Conservation (phyloP, 352 stramenopile genomes). For the Phytophthora citrophthora region DNA sequence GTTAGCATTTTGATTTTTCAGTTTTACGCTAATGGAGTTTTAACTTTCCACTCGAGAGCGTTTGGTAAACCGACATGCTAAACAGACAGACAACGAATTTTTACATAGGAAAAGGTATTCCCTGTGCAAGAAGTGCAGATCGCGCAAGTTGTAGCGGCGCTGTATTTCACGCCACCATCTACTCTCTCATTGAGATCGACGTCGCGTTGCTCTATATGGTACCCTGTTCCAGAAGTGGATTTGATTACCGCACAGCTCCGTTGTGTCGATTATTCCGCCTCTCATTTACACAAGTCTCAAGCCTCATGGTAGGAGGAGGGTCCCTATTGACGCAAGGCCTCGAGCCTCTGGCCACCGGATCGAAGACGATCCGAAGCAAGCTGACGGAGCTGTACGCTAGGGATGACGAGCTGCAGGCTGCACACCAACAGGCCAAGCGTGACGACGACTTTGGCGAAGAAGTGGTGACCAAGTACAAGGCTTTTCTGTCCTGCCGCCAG, state of each 20-base stretch:
- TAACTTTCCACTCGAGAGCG: conserved; percentile 15
- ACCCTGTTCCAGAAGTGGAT: conserved; percentile 18
- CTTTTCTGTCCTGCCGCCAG: conserved; percentile 59
- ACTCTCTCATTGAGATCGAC: too few species aligned
- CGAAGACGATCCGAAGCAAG: conserved; percentile 33
- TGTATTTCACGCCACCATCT: too few species aligned
- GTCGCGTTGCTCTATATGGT: too few species aligned
- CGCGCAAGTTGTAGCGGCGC: too few species aligned
- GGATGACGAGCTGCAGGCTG: conserved; percentile 62
- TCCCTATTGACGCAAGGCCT: conserved; percentile 63
- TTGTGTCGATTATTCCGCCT: neutral
- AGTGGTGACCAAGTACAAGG: conserved; percentile 63
- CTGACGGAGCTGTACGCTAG: conserved; percentile 51
- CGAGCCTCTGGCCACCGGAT: conserved; percentile 39
- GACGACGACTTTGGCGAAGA: conserved; percentile 71
- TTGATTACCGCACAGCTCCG: conserved; percentile 17
- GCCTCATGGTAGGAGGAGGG: conserved; percentile 12
- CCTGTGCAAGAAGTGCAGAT: too few species aligned
- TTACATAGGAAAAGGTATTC: too few species aligned
- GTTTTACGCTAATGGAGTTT: conserved; percentile 20
- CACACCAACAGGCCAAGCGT: conserved; percentile 58
- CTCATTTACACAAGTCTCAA: neutral
- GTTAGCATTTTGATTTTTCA: conserved; percentile 27
- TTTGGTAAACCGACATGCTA: too few species aligned
- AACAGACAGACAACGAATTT: too few species aligned